phyloP scores from a whole-genome alignment of 768 basidiomycete species.

The Mycena kentingensis region DNA sequence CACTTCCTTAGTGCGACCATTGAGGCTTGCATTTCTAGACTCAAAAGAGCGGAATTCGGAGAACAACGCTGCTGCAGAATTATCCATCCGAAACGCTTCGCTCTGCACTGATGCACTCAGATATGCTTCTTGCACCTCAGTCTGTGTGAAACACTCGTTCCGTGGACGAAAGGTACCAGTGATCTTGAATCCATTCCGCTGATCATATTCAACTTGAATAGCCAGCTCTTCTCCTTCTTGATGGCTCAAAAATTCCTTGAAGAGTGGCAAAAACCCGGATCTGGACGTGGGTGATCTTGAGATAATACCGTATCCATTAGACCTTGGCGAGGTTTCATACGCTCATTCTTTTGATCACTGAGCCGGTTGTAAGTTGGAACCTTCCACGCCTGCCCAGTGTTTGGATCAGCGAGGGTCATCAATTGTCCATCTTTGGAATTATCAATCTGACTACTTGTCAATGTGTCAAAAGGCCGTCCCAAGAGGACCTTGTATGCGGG shows the following conservation, averaged over 20 bases:
- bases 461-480: constrained; percentile 32
- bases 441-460: constrained; percentile 25
- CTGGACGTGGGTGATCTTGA: too few species aligned
- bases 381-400: constrained; percentile 13
- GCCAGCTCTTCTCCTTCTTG: constrained; percentile 12
- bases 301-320: too few species aligned
- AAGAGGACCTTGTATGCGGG: constrained; percentile 30
- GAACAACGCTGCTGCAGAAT: neutral
- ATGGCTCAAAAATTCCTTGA: constrained; percentile 3
- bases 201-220: constrained; percentile 6
- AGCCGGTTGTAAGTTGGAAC: constrained; percentile 9
- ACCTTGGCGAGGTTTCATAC: too few species aligned
- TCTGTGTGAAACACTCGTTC: neutral
- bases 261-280: constrained; percentile 2
- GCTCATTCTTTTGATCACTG: too few species aligned
- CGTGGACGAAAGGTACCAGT: constrained; percentile 10
- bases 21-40: neutral
- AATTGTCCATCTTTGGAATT: constrained; percentile 19
- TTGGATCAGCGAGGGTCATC: constrained; percentile 30
- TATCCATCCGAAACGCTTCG: neutral
- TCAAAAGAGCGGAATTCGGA: neutral
- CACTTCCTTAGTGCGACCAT: constrained; percentile 4
- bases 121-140: constrained; percentile 3
- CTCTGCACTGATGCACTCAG: neutral
- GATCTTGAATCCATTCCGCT: neutral